Percentiles rank a stretch among this genome's conserved stretches.
These are phyloP conservation scores for Xenoacremonium recifei DNA, from an alignment of 2,329 filamentous ascomycete genomes.

Conservation along the genomic window DNA sequence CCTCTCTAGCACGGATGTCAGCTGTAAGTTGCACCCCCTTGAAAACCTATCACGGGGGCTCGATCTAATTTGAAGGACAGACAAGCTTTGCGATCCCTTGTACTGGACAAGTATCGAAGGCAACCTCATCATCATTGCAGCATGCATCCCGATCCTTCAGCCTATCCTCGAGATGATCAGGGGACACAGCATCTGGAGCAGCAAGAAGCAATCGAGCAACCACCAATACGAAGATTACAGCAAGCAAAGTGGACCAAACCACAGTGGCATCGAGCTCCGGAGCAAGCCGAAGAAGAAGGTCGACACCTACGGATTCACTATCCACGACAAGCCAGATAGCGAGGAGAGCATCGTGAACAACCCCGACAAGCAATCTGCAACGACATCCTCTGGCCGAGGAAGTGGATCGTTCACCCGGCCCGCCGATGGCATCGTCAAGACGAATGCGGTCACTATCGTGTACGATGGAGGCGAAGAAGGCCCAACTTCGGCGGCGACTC, in stretches of 20 bases:
- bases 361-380: neutral
- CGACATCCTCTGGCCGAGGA: neutral
- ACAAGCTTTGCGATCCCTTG: constrained; percentile 1
- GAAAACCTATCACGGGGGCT: neutral
- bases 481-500: too few relatives aligned
- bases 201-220: neutral
- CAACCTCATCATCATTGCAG: constrained; percentile 28
- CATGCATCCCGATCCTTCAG: constrained; percentile 27
- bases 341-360: constrained; percentile 5
- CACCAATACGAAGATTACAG: constrained; percentile 3
- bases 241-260: neutral
- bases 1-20: constrained; percentile 1
- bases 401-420: too few relatives aligned
- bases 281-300: constrained; percentile 2
- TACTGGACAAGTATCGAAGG: constrained; percentile 24
- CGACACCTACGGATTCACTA: constrained; percentile 3
- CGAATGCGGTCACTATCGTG: too few relatives aligned
- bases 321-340: neutral
- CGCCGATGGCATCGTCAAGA: too few relatives aligned
- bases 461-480: too few relatives aligned
- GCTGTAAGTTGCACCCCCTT: too few relatives aligned
- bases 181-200: constrained; percentile 7
- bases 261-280: constrained; percentile 3
- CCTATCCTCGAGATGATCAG: constrained; percentile 22
- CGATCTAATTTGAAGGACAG: too few relatives aligned